Base-by-base conservation (phyloP, 495 filamentous ascomycete genomes). In the Lophiostoma macrostomum region DNA sequence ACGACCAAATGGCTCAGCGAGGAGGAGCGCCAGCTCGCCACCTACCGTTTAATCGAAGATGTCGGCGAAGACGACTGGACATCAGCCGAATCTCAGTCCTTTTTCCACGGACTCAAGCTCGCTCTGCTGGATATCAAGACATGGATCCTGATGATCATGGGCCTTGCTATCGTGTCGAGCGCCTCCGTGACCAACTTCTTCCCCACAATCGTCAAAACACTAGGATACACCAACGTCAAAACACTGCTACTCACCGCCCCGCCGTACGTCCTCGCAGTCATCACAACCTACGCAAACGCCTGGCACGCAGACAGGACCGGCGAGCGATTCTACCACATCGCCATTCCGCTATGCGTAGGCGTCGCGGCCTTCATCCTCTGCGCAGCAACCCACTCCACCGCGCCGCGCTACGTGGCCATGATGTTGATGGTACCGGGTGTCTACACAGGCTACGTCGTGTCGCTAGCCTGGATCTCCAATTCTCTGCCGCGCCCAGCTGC, bases 181-280 rank as follows among this genome's bases (percentile, higher is more conserved):
- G 83, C 80, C 41, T 83, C 84, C 2, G 83, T 89, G 7, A 89
- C 86, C n/a, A 91, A 93, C 67, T 93, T 93, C 77, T 91, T 94
- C 72, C 88, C 89, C 0, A 85, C 87, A 12, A 85, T 95, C 19
- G 88, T 93, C 27, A 73, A 77, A 32, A 91, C 88, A 1, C 74
- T 95, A 5, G 76, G 81, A 6, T 88, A 82, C 62, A 70, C 65
- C 56, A 78, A 79, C n/a, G 81, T 88, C 56, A 64, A 74, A 16
- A 83, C 88, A 0, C 80, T 93, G 8, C 79, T 90, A 2, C 77
- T 94, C 23, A 91, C 87, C 4, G 84, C 82, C 0, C 88, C 88
- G 0, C 74, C 71, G 14, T 69, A 68, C 53, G 30, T 71, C 5
- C 74, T 93, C 12, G 79, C 77, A 31, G 83, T 91, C 18, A 77